Evolutionary conservation across 2,329 filamentous ascomycete genomes (phyloP).

Genomic region (Chaetomium olivaceum): DNA sequence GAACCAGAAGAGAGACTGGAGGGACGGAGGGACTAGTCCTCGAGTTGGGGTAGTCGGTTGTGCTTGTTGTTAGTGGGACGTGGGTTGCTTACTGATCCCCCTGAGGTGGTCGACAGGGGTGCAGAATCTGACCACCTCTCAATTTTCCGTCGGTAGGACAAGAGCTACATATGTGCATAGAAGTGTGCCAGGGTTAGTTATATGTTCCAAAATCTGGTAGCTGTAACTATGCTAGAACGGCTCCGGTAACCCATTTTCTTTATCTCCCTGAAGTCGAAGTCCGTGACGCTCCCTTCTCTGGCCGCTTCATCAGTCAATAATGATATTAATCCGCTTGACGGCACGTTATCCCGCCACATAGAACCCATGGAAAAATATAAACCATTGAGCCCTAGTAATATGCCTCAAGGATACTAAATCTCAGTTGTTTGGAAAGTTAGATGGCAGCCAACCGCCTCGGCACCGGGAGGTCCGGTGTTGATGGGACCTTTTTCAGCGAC

Average conservation of each 20-base stretch:
- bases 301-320: too few relatives aligned
- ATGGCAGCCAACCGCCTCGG: not conserved
- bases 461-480: not conserved
- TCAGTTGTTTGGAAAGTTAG: not conserved
- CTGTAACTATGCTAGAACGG: not conserved
- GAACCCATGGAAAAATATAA: not conserved
- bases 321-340: not conserved
- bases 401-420: not conserved
- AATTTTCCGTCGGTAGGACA: not conserved
- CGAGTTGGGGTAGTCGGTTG: not conserved
- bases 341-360: not conserved
- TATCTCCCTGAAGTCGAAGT: not conserved
- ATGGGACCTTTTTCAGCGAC: not conserved
- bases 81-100: not conserved
- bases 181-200: not conserved
- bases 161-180: not conserved
- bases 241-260: too few relatives aligned
- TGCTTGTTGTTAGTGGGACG: not conserved
- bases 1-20: not conserved
- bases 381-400: not conserved
- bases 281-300: not conserved
- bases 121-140: not conserved
- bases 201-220: not conserved
- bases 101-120: slow-evolving; percentile 36
- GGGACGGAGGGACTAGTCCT: not conserved